Base-by-base conservation (phyloP, 2,329 filamentous ascomycete genomes). In the Chaetomium globosum region DNA sequence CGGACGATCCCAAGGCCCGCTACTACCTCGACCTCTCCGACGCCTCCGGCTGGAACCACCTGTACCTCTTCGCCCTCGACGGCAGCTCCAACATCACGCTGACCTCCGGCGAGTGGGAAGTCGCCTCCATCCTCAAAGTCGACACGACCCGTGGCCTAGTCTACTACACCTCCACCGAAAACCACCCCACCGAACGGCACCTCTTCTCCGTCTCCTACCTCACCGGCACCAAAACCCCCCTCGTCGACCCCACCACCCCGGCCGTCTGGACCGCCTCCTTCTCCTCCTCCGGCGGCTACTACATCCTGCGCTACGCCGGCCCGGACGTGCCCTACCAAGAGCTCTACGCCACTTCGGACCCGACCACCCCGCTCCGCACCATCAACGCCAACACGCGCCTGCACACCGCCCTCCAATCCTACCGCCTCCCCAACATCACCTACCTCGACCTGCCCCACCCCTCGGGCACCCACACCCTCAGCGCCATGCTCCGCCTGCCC, bases 291-390 rank as follows among this genome's bases (percentile, higher is more conserved):
- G 85, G 83, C 0, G 83, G 83, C 2, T 91, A 87, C 78, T 90
- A 89, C 71, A 83, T 90, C 51, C 82, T 90, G 2, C 82, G 78
- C 59, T 91, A 91, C 73, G 76, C 78, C 21, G 88, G 88, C 0
- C 88, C 88, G 0, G 84, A 89, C 62, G 84, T 91, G 0, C 88
- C 88, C 0, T 90, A 89, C 75, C 87, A 90, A 71, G 86, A 89
- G 68, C 80, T 91, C 0, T 89, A 89, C 76, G 77, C 83, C 0
- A 73, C 82, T 66, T 84, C 87, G 72, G 81, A 82, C 23, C 83
- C 80, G 23, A 71, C 71, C 8, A 80, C 77, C 39, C 82, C 87
- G 0, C 74, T 90, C 9, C 82, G 84, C 6, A 85, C 82, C 0
- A 79, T 91, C 9, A 83, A 84, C 10, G 82, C 83, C 71, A 90